Evolutionary conservation across 2,329 filamentous ascomycete species (phyloP), one percentile per base, ranked within the genome.

Genomic region (Epichloe sibirici): DNA sequence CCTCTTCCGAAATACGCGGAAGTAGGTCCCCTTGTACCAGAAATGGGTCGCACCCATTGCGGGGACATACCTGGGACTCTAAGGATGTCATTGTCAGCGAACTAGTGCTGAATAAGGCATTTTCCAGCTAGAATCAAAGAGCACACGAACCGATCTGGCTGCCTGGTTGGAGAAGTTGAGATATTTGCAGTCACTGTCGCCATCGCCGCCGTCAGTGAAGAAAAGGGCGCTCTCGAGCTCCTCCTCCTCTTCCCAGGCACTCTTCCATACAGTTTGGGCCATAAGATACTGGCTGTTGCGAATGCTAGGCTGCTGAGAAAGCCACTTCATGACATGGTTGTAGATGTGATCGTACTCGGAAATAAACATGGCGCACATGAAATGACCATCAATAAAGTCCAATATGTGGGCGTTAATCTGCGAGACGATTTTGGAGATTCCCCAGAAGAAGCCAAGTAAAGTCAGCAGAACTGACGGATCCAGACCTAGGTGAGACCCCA

Each of bases 151-250:
- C 35, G 45, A 42, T 35, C 38, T 47, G 7, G 45, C 44, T 31
- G 78, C 75, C 55, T 80, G 75, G 55, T 75, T 78, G 3, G 78
- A 77, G 63, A 82, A 82, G 62, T 82, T 82, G 48, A 81, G 73
- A 58, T 76, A 79, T 51, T 61, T 63, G 34, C 57, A 60, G 11
- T 62, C 61, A n/a, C 65, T 67, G 1, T 61, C 60, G 3, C 66
- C 69, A 13, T 69, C 69, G 13, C 70, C 70, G 34, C 71, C 69
- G 11, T 68, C 59, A 31, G 31, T 64, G 17, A 64, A 69, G 12
- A 65, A 62, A 7, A 73, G 60, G 2, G 69, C 63, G 45, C 54
- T 57, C n/a, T 72, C 69, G 2, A 69, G 62, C 38, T 74, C 71
- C 51, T 81, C 67, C 44, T 70, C 75, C 45, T 76, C 75, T 43